These are phyloP conservation scores for Sporobolus alterniflorus DNA, from an alignment of 202 grass and related monocot genomes.

Conservation along the genomic window DNA sequence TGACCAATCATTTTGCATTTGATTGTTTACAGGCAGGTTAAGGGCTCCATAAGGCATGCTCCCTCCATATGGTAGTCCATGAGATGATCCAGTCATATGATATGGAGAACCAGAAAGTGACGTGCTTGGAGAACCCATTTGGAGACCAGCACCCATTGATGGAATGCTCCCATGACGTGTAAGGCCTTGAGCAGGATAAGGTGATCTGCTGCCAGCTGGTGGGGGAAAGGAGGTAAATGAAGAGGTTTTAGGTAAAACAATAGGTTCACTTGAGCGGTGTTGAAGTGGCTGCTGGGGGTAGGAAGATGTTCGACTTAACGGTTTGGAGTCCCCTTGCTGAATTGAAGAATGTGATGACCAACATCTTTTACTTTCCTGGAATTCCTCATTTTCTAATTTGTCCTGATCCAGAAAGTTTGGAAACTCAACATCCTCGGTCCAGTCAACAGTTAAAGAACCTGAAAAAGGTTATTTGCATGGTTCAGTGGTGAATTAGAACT, in stretches of 20 bases:
- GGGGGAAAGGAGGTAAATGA: constrained; percentile 86
- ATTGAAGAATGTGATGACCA: constrained; percentile 72
- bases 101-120: constrained; percentile 67
- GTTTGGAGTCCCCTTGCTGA: constrained; percentile 62
- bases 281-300: constrained; percentile 85
- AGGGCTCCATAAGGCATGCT: constrained; percentile 57
- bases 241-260: constrained; percentile 62
- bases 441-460: constrained; percentile 97
- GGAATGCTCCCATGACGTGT: constrained; percentile 97
- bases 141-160: constrained; percentile 65
- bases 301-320: constrained; percentile 81
- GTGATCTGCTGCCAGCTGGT: constrained; percentile 56
- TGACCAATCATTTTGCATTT: constrained; percentile 54
- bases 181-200: constrained; percentile 62
- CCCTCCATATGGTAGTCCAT: constrained; percentile 70
- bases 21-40: constrained; percentile 52
- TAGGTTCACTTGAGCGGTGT: constrained; percentile 75
- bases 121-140: constrained; percentile 65
- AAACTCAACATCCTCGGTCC: constrained; percentile 73
- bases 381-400: constrained; percentile 63
- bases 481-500: constrained; percentile 29
- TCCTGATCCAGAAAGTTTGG: constrained; percentile 77
- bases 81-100: constrained; percentile 69
- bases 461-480: constrained; percentile 38
- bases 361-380: constrained; percentile 87